Evolutionary conservation across 805 yeast genomes (phyloP).

Genomic region (Zygosaccharomyces bisporus): DNA sequence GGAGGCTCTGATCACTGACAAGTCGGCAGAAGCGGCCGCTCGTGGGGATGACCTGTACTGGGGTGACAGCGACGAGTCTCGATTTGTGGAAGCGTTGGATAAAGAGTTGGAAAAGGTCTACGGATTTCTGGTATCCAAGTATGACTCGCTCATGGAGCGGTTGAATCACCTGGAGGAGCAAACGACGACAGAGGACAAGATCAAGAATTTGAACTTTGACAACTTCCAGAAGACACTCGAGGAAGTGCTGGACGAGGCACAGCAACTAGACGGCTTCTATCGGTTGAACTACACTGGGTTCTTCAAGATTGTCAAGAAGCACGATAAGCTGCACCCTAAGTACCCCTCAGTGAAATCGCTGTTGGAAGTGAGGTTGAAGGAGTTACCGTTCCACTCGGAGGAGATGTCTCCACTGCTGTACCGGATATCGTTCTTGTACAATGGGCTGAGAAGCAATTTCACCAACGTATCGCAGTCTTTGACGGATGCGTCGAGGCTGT

Average conservation of each 20-base stretch:
- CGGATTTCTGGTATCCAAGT: conserved; percentile 64
- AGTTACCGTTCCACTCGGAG: conserved; percentile 88
- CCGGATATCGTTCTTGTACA: conserved; percentile 76
- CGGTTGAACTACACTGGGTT: conserved; percentile 94
- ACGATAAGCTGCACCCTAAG: conserved; percentile 82
- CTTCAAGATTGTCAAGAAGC: conserved; percentile 90
- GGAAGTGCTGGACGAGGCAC: conserved; percentile 66
- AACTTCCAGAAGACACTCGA: conserved; percentile 69
- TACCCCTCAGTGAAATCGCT: conserved; percentile 84
- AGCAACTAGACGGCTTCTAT: conserved; percentile 84
- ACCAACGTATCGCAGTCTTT: conserved; percentile 36
- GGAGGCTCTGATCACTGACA: conserved; percentile 50
- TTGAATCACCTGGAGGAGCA: conserved; percentile 61
- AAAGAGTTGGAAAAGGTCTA: conserved; percentile 73
- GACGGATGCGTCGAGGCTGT: conserved; percentile 37
- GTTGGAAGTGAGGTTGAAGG: conserved; percentile 79
- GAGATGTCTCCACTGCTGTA: conserved; percentile 89
- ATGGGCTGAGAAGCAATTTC: conserved; percentile 66
- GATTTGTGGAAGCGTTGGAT: conserved; percentile 64
- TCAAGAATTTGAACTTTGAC: conserved; percentile 50
- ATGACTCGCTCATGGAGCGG: conserved; percentile 60
- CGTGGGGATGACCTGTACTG: conserved; percentile 41
- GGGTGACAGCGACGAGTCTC: conserved; percentile 68
- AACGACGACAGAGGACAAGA: conserved; percentile 42
- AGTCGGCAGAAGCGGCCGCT: conserved; percentile 8